phyloP scores from a whole-genome alignment of 768 basidiomycete species.

The Bullera alba region DNA sequence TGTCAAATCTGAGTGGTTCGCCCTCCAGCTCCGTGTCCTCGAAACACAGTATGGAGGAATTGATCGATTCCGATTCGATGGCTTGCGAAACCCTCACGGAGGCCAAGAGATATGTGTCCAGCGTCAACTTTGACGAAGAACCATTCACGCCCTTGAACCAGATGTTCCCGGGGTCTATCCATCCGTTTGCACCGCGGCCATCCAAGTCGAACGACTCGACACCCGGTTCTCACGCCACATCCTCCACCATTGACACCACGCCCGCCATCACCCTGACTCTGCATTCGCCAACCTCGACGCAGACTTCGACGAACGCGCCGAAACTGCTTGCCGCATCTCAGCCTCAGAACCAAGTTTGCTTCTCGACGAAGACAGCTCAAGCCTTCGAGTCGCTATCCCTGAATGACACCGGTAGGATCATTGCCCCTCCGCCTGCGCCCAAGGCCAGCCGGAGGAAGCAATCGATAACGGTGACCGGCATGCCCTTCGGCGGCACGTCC shows the following conservation, averaged over 20 bases:
- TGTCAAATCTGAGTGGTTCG: not conserved
- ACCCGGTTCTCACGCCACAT: too few relatives aligned
- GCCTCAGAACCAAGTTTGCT: too few relatives aligned
- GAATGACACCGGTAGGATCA: too few relatives aligned
- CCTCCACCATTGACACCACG: not conserved
- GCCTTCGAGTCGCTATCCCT: too few relatives aligned
- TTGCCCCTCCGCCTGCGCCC: too few relatives aligned
- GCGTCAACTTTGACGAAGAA: not conserved
- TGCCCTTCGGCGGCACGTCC: too few relatives aligned
- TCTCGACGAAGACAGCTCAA: too few relatives aligned
- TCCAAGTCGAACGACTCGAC: not conserved
- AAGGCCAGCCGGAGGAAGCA: too few relatives aligned
- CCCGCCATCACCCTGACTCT: slow-evolving; percentile 11
- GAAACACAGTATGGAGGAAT: not conserved
- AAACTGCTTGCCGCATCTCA: too few relatives aligned
- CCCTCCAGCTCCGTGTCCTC: slow-evolving; percentile 4
- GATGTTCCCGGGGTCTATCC: slow-evolving; percentile 3
- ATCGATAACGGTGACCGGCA: too few relatives aligned
- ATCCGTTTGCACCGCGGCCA: not conserved
- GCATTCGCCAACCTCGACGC: slow-evolving; percentile 3
- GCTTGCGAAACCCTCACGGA: not conserved
- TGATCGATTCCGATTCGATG: not conserved
- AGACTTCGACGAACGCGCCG: too few relatives aligned
- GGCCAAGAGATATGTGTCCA: not conserved
- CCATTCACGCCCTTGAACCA: slow-evolving; percentile 10